A percentile compares a stretch with the other conserved stretches of the same genome.
These are phyloP conservation scores for Biscutella laevigata DNA, from an alignment of 441 rosid genomes.

Conservation along the genomic window DNA sequence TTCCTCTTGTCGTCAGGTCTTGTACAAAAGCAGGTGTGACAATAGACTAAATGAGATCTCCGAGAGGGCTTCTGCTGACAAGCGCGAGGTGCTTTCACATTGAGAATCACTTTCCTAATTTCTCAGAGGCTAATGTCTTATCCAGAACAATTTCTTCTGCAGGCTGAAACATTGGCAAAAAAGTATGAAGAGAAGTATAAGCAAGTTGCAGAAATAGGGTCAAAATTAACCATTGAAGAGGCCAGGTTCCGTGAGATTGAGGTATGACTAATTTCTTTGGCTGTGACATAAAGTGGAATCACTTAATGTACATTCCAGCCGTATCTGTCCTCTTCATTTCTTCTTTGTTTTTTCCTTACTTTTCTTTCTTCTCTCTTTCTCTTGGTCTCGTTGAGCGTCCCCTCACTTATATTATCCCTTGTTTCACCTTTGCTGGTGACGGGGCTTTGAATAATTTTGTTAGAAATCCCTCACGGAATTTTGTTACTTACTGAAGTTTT, in stretches of 20 bases:
- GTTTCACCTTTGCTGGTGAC: slow-evolving; percentile 2
- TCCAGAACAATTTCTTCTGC: slow-evolving; percentile 24
- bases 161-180: slow-evolving; percentile 84
- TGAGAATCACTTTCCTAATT: slow-evolving; percentile 2
- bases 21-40: slow-evolving; percentile 92
- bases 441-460: not conserved
- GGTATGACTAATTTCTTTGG: slow-evolving; percentile 33
- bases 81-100: slow-evolving; percentile 63
- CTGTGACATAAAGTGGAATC: slow-evolving; percentile 11
- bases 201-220: slow-evolving; percentile 93
- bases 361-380: not conserved
- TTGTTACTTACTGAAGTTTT: slow-evolving; percentile 17
- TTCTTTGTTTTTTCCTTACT: not conserved
- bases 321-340: not conserved
- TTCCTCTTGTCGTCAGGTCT: slow-evolving; percentile 38
- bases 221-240: slow-evolving; percentile 88
- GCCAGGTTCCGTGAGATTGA: slow-evolving; percentile 89
- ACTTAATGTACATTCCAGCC: not conserved
- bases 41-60: slow-evolving; percentile 85
- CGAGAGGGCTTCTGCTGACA: slow-evolving; percentile 88
- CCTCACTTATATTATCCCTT: slow-evolving; percentile 3
- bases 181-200: slow-evolving; percentile 95
- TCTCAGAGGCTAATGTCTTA: slow-evolving; percentile 16
- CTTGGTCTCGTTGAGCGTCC: not conserved
- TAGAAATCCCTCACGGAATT: not conserved